These are phyloP conservation scores for Cordyceps tenuipes DNA, from an alignment of 2,329 filamentous ascomycete genomes.

Conservation along the genomic window DNA sequence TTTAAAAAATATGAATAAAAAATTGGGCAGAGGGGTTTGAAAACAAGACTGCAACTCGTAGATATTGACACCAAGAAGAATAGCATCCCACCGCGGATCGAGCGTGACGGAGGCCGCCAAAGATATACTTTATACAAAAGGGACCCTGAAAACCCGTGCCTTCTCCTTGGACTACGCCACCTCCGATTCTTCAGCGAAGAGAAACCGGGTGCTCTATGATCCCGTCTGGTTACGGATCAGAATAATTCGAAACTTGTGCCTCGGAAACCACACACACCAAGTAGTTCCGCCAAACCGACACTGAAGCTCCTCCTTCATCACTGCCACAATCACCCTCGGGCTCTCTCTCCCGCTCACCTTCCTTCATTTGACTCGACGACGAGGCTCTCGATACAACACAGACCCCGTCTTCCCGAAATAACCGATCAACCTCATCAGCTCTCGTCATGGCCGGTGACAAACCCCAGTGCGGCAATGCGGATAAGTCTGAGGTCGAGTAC, in stretches of 20 bases:
- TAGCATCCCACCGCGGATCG: not conserved
- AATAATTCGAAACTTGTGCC: not conserved
- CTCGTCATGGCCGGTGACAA: slow-evolving; percentile 13
- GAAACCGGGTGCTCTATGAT: not conserved
- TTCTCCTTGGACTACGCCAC: not conserved
- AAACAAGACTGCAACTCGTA: not conserved
- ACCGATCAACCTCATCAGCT: not conserved
- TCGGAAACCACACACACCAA: not conserved
- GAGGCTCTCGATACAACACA: not conserved
- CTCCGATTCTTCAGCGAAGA: not conserved
- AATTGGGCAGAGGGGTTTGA: not conserved
- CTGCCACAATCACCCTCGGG: too few relatives aligned
- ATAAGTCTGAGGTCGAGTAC: slow-evolving; percentile 16
- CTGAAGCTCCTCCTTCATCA: not conserved
- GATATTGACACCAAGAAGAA: not conserved
- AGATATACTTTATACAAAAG: not conserved
- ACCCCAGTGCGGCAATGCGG: slow-evolving; percentile 22
- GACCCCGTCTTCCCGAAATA: not conserved
- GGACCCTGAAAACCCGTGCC: not conserved
- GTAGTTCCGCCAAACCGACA: not conserved
- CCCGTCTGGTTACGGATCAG: slow-evolving; percentile 1
- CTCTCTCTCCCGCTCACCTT: not conserved
- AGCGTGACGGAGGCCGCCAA: too few relatives aligned
- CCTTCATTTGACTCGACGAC: not conserved
- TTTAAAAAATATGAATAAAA: not conserved